Conservation (phyloP, 768 basidiomycete species). For the Tylopilus cervinicoccineus region DNA sequence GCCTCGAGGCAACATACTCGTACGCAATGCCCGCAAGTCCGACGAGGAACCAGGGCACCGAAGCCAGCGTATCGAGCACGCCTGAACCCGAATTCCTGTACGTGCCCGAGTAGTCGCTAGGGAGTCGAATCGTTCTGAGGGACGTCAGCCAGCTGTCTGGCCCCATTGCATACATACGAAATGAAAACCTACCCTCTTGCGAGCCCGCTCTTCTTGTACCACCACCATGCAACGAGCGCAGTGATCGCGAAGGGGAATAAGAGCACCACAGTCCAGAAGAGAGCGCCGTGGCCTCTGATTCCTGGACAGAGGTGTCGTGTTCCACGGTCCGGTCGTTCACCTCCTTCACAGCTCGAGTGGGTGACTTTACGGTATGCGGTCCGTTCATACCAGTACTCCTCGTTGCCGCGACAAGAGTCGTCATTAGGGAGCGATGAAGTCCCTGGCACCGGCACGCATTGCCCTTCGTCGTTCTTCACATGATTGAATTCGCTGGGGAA, state of each 20-base stretch:
- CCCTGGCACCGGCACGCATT: constrained; percentile 77
- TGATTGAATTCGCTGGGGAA: constrained; percentile 86
- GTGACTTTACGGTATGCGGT: constrained; percentile 90
- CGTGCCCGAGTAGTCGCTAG: constrained; percentile 39
- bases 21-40: constrained; percentile 73
- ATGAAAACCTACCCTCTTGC: constrained; percentile 61
- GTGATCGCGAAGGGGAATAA: constrained; percentile 76
- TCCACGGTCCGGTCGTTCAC: constrained; percentile 75
- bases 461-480: constrained; percentile 57
- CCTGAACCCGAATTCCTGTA: constrained; percentile 42
- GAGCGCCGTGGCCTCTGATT: constrained; percentile 59
- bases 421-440: constrained; percentile 61
- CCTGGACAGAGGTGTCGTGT: constrained; percentile 76
- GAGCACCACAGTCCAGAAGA: constrained; percentile 85
- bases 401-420: constrained; percentile 54
- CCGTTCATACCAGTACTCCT: constrained; percentile 90
- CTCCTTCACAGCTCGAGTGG: constrained; percentile 83
- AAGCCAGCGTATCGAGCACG: constrained; percentile 69
- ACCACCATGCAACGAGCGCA: constrained; percentile 75
- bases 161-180: background rate
- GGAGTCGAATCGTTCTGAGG: constrained; percentile 71
- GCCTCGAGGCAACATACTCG: constrained; percentile 53
- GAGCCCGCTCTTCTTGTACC: constrained; percentile 69
- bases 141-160: constrained; percentile 2
- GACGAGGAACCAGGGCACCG: constrained; percentile 86